Conservation (phyloP, 108 stramenopile species). For the Cyclotella baltica region DNA sequence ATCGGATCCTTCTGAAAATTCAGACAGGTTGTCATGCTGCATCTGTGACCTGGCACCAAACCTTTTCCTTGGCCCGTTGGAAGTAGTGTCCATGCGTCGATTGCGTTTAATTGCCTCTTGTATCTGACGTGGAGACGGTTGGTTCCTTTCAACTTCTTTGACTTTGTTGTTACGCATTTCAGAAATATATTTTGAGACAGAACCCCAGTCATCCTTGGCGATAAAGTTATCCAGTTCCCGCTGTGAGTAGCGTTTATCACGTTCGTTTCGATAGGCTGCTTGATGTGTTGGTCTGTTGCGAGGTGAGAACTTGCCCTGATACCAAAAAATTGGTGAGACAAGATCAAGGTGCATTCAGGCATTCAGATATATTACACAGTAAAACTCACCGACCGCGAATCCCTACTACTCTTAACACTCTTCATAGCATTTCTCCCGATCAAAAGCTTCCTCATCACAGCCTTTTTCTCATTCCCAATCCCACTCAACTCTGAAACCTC, state of each 20-base stretch:
- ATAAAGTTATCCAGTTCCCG: slow-evolving; percentile 80
- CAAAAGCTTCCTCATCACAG: slow-evolving; percentile 11
- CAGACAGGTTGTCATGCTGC: slow-evolving; percentile 16
- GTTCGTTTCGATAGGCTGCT: background rate
- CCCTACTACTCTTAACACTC: background rate
- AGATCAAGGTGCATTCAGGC: background rate
- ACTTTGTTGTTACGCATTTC: slow-evolving; percentile 56
- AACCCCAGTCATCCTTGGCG: slow-evolving; percentile 82
- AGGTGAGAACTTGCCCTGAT: slow-evolving; percentile 23
- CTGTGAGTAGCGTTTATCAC: slow-evolving; percentile 60
- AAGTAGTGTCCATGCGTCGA: slow-evolving; percentile 6
- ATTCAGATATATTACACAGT: background rate
- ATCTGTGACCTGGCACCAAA: slow-evolving; percentile 34
- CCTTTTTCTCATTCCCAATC: slow-evolving; percentile 39
- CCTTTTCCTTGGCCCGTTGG: slow-evolving; percentile 4
- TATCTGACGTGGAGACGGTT: slow-evolving; percentile 22
- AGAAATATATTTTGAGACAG: slow-evolving; percentile 77
- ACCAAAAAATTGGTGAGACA: background rate
- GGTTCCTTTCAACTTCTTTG: background rate
- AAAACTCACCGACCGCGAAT: slow-evolving; percentile 26
- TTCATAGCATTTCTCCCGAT: slow-evolving; percentile 1
- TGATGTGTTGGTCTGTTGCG: slow-evolving; percentile 7
- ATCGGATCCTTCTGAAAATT: slow-evolving; percentile 1
- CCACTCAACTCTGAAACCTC: slow-evolving; percentile 54
- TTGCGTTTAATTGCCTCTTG: slow-evolving; percentile 20